Conservation (phyloP, 371 early-diverging fungal species). For the Rhizopus arrhizus region DNA sequence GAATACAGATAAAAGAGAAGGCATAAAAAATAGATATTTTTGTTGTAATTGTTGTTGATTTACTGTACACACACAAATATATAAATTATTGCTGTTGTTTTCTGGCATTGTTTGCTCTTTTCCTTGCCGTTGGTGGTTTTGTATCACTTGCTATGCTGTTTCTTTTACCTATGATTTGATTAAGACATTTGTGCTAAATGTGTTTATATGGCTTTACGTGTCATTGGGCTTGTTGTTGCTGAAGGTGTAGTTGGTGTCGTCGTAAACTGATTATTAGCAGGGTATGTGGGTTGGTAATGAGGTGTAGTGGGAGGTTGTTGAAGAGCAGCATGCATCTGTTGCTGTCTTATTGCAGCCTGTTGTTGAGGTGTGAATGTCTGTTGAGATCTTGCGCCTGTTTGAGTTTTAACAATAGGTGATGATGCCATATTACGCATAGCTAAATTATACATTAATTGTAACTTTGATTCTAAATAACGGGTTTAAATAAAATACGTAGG, state of each 20-base stretch:
- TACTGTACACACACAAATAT: constrained; percentile 1
- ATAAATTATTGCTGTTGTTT: background rate
- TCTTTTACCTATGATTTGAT: constrained; percentile 21
- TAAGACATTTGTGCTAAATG: constrained; percentile 1
- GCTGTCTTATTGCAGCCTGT: constrained; percentile 24
- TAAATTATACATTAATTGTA: constrained; percentile 9
- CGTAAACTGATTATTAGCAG: constrained; percentile 15
- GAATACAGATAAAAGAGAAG: background rate
- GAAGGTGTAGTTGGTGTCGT: constrained; percentile 25
- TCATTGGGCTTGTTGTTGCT: constrained; percentile 23
- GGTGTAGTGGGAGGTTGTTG: constrained; percentile 20
- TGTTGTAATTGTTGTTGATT: background rate
- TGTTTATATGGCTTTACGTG: background rate
- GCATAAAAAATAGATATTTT: background rate
- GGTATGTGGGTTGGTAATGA: constrained; percentile 14
- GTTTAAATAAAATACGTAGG: background rate
- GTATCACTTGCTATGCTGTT: constrained; percentile 23
- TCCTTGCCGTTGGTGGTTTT: constrained; percentile 27
- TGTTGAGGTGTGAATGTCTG: constrained; percentile 16
- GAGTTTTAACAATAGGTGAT: constrained; percentile 35
- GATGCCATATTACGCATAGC: constrained; percentile 8
- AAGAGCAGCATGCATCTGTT: constrained; percentile 23
- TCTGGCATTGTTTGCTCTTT: constrained; percentile 10
- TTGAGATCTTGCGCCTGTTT: constrained; percentile 16
- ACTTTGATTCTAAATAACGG: background rate